Percentiles rank a stretch among this genome's conserved stretches.
Conservation (phyloP, 441 rosid species). For the Brassica hybrid region DNA sequence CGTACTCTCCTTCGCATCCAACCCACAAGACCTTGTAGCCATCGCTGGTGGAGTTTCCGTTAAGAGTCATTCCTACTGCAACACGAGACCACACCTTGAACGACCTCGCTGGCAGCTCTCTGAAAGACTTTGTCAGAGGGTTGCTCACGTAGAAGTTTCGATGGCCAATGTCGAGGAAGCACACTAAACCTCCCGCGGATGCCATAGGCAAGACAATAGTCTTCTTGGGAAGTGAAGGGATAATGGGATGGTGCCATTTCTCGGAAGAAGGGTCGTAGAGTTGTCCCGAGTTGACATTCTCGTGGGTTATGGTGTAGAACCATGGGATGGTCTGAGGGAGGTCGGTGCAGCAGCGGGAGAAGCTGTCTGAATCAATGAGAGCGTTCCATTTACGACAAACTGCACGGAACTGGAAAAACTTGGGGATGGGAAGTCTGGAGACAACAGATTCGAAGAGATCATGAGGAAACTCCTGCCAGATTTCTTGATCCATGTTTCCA, state of each 20-base stretch:
- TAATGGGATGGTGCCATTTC: slow-evolving; percentile 89
- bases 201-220: slow-evolving; percentile 87
- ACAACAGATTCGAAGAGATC: slow-evolving; percentile 93
- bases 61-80: slow-evolving; percentile 90
- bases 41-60: slow-evolving; percentile 52
- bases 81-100: slow-evolving; percentile 89
- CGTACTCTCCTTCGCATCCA: slow-evolving; percentile 93
- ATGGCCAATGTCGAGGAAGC: slow-evolving; percentile 94
- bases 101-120: slow-evolving; percentile 86
- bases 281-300: slow-evolving; percentile 84
- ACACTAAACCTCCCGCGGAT: slow-evolving; percentile 93
- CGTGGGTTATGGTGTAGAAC: slow-evolving; percentile 91
- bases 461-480: slow-evolving; percentile 95
- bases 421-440: slow-evolving; percentile 85
- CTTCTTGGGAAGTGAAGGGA: slow-evolving; percentile 73
- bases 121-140: slow-evolving; percentile 81
- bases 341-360: slow-evolving; percentile 71
- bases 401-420: slow-evolving; percentile 85
- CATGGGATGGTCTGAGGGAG: slow-evolving; percentile 71
- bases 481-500: slow-evolving; percentile 75
- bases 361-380: slow-evolving; percentile 74
- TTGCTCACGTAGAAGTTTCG: slow-evolving; percentile 86
- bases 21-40: slow-evolving; percentile 91
- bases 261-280: slow-evolving; percentile 80
- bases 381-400: slow-evolving; percentile 92